Evolutionary conservation across 1,139 yeast genomes (phyloP).

Genomic region (Pichia sp.): DNA sequence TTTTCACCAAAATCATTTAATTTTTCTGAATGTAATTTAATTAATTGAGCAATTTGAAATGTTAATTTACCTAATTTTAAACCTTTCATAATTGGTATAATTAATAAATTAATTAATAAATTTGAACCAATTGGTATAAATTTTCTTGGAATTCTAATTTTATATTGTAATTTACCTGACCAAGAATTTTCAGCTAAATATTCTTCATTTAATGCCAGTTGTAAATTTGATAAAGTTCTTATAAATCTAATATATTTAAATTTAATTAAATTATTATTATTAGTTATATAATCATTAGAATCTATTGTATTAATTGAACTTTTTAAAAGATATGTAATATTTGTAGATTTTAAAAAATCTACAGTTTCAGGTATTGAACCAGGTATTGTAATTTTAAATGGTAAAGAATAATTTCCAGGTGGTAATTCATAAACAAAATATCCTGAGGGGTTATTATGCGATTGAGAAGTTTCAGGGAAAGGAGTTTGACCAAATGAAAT

Average conservation of each 20-base stretch:
- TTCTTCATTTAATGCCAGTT: slow-evolving; percentile 31
- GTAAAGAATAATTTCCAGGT: slow-evolving; percentile 61
- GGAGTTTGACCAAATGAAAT: slow-evolving; percentile 32
- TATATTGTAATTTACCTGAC: slow-evolving; percentile 61
- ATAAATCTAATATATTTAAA: slow-evolving; percentile 39
- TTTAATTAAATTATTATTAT: not conserved
- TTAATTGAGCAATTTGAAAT: slow-evolving; percentile 50
- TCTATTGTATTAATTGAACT: slow-evolving; percentile 39
- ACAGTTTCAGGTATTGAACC: slow-evolving; percentile 59
- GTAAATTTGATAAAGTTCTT: slow-evolving; percentile 18
- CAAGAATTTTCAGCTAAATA: slow-evolving; percentile 57
- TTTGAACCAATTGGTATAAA: slow-evolving; percentile 58
- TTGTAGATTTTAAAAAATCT: slow-evolving; percentile 56
- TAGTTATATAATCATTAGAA: slow-evolving; percentile 18
- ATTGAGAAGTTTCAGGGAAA: slow-evolving; percentile 20
- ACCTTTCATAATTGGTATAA: slow-evolving; percentile 58
- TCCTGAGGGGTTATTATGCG: not conserved
- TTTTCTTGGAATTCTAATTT: slow-evolving; percentile 47
- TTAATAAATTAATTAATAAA: slow-evolving; percentile 44
- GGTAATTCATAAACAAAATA: slow-evolving; percentile 35
- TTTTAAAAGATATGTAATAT: slow-evolving; percentile 41
- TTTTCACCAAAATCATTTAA: slow-evolving; percentile 24
- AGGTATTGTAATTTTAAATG: slow-evolving; percentile 52
- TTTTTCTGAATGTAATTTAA: slow-evolving; percentile 34
- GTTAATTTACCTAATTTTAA: slow-evolving; percentile 41